Evolutionary conservation across 2,329 filamentous ascomycete species (phyloP).

Genomic region (Scortechinia acanthostroma): DNA sequence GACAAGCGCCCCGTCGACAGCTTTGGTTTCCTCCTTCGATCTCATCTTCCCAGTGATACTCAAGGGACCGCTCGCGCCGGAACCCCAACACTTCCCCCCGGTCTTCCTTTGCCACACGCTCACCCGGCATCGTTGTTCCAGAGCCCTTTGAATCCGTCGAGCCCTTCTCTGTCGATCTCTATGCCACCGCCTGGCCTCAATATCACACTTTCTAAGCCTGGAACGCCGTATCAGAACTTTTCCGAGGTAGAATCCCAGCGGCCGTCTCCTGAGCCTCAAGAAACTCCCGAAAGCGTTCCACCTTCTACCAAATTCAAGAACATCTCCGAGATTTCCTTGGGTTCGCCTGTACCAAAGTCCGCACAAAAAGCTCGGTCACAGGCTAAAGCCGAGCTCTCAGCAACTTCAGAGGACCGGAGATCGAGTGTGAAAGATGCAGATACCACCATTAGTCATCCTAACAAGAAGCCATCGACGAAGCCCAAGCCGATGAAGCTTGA

Average conservation of each 20-base stretch:
- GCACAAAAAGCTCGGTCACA: not conserved
- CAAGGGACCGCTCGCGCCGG: constrained; percentile 17
- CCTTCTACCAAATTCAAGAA: constrained; percentile 9
- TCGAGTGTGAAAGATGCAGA: not conserved
- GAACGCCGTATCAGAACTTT: not conserved
- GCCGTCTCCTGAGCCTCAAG: constrained; percentile 5
- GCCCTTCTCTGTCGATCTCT: not conserved
- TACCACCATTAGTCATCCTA: not conserved
- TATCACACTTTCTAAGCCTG: not conserved
- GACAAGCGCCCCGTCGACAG: constrained; percentile 20
- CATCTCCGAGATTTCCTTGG: constrained; percentile 15
- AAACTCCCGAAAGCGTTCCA: constrained; percentile 16
- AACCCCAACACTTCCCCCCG: constrained; percentile 27
- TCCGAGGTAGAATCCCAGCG: not conserved
- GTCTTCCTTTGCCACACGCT: constrained; percentile 27
- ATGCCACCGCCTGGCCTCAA: not conserved
- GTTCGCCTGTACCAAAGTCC: constrained; percentile 4
- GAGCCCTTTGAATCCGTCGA: not conserved
- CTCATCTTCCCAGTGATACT: constrained; percentile 19
- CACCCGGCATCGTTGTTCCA: constrained; percentile 18
- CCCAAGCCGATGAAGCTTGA: not conserved
- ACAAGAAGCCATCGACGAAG: no score
- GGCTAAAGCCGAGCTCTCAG: constrained; percentile 5
- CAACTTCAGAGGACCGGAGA: constrained; percentile 4
- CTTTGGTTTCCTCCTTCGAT: constrained; percentile 22